These are phyloP conservation scores for Phanerodontia chrysosporium DNA, from an alignment of 768 basidiomycete species.

Conservation along the genomic window DNA sequence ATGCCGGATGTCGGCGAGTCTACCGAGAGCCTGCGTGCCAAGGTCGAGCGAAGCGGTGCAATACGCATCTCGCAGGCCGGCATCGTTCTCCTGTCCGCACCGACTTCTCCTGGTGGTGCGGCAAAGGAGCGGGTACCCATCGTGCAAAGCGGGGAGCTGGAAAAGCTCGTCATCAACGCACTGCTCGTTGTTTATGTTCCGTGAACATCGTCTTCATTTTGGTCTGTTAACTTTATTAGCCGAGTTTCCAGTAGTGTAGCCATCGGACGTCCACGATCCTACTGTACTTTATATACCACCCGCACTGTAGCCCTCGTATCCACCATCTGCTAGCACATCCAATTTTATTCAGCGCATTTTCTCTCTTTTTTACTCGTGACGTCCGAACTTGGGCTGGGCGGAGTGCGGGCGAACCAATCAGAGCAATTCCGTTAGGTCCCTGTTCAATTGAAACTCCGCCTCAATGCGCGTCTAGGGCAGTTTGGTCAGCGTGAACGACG, in stretches of 20 bases:
- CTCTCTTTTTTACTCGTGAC: background rate
- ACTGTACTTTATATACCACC: background rate
- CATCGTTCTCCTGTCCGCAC: conserved; percentile 56
- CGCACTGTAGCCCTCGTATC: background rate
- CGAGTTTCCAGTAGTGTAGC: background rate
- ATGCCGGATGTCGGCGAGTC: conserved; percentile 40
- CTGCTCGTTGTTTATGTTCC: conserved; percentile 68
- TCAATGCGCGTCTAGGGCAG: conserved; percentile 8
- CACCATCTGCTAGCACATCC: background rate
- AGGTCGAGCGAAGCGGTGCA: conserved; percentile 68
- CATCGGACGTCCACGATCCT: background rate
- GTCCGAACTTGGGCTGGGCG: background rate
- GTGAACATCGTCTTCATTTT: too few species aligned
- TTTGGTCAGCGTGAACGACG: conserved; percentile 14
- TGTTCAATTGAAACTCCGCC: conserved; percentile 10
- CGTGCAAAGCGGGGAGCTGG: conserved; percentile 54
- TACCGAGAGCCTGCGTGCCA: conserved; percentile 38
- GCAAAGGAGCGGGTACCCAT: conserved; percentile 70
- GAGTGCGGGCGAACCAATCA: conserved; percentile 4
- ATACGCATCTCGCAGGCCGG: conserved; percentile 59
- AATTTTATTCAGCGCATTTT: background rate
- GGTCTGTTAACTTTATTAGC: background rate
- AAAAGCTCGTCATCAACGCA: conserved; percentile 75
- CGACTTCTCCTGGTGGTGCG: conserved; percentile 36
- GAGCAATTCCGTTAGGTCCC: conserved; percentile 10